phyloP scores from a whole-genome alignment of 768 basidiomycete genomes.

The Kwoniella heveanensis region DNA sequence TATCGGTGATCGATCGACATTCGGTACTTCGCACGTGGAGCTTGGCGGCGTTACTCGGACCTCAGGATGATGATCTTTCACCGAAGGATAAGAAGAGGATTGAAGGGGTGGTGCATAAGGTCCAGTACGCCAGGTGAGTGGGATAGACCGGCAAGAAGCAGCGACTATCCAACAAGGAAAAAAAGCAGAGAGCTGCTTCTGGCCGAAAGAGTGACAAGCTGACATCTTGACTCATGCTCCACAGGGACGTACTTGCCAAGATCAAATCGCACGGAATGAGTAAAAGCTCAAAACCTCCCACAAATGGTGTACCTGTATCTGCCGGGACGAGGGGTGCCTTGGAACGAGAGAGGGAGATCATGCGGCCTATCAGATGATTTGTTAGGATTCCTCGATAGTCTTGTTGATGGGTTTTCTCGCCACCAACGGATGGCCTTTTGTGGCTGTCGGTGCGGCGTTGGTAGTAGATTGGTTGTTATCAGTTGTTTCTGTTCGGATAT shows the following conservation, averaged over 20 bases:
- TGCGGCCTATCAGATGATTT: conserved; percentile 24
- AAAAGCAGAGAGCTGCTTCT: no score
- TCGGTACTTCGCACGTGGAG: conserved; percentile 75
- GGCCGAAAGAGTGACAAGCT: neutral
- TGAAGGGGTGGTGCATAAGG: conserved; percentile 44
- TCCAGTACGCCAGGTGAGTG: conserved; percentile 44
- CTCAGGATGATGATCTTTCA: conserved; percentile 25
- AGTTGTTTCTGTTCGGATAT: neutral
- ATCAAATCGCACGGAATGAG: conserved; percentile 23
- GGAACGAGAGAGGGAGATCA: conserved; percentile 24
- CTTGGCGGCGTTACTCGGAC: conserved; percentile 68
- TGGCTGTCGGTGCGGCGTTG: no score
- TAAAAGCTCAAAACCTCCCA: neutral
- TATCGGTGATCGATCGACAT: conserved; percentile 90
- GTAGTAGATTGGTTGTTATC: no score
- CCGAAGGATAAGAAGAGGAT: conserved; percentile 38
- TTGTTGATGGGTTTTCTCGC: no score
- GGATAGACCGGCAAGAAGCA: no score
- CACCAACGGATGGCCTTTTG: no score
- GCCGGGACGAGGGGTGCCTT: conserved; percentile 7
- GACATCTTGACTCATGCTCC: neutral
- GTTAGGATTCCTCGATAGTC: no score
- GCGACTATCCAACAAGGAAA: no score
- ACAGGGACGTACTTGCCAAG: conserved; percentile 33
- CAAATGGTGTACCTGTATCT: conserved; percentile 13